Evolutionary conservation across 2,329 filamentous ascomycete species (phyloP).

Genomic region (Colletotrichum lindemuthianum): DNA sequence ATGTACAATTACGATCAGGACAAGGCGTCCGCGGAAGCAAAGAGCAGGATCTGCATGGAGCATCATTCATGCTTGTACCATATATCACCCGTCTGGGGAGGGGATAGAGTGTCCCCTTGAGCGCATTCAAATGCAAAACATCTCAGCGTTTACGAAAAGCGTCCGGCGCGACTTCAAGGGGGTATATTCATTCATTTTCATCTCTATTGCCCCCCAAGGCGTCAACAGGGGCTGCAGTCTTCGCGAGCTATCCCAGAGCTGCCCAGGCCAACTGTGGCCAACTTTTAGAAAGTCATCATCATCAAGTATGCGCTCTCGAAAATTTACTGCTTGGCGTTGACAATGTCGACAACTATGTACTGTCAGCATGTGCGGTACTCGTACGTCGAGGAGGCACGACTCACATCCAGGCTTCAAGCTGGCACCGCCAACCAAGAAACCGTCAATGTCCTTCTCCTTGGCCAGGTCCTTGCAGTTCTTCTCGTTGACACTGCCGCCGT

Average conservation of each 20-base stretch:
- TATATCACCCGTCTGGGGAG: constrained; percentile 22
- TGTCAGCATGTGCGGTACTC: constrained; percentile 20
- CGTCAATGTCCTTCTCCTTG: constrained; percentile 95
- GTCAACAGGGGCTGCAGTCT: not conserved
- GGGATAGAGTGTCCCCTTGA: constrained; percentile 12
- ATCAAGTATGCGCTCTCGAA: constrained; percentile 23
- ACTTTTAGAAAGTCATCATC: constrained; percentile 28
- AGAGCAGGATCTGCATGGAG: not conserved
- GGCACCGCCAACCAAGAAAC: constrained; percentile 96
- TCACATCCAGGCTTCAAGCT: constrained; percentile 95
- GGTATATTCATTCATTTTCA: constrained; percentile 29
- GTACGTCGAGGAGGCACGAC: constrained; percentile 41
- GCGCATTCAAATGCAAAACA: constrained; percentile 20
- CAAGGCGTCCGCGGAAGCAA: constrained; percentile 19
- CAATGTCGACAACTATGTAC: constrained; percentile 64
- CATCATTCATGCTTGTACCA: constrained; percentile 31
- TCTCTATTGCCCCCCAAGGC: constrained; percentile 3
- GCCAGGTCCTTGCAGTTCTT: constrained; percentile 97
- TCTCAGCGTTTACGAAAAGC: constrained; percentile 7
- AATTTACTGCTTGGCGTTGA: constrained; percentile 65
- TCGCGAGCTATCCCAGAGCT: not conserved
- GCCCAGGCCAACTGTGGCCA: constrained; percentile 8
- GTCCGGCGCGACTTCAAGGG: not conserved
- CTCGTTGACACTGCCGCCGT: constrained; percentile 95
- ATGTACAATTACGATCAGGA: constrained; percentile 27